Base-by-base conservation (phyloP, 108 stramenopile species). In the Skeletonema menzelii region DNA sequence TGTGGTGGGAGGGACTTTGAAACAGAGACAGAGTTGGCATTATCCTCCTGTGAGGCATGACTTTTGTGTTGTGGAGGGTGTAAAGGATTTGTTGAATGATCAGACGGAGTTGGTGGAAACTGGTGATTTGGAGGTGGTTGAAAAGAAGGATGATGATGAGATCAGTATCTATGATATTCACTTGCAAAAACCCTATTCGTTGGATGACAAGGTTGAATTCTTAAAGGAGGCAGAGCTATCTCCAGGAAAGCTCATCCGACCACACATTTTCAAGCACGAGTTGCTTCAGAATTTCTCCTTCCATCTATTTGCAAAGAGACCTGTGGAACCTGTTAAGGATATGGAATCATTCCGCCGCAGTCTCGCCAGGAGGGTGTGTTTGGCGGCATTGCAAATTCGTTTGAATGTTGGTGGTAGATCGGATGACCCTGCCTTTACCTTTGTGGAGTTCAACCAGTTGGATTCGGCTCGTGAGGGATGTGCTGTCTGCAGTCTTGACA, bases 401-500 rank as follows among this genome's bases (percentile, higher is more conserved):
- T 78, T 98, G 27, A 97, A 97, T 65, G 98, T 98, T 46, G 91
- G 90, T 37, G 92, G 95, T 17, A 81, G 94, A 56, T 84, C 84
- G 56, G 93, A 93, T 30, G 95, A 97, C 73, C 98, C 97, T 2
- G 94, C 96, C 6, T 98, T 97, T 72, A 97, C 96, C 17, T 97
- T 97, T 86, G 95, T 97, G 11, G 98, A 97, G 83, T 97, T 98
- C 82, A 97, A 98, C 76, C 96, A 97, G 82, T 86, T 98, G 5
- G 97, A 98, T 80, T 95, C 92, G 17, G 96, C 98, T 27, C 89
- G 98, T 12, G 95, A 97, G 84, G 98, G 96, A 27, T 98, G 98
- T 63, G 97, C 97, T 10, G 96, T 98, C 13, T 97, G 97, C 78
- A 95, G 91, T 85, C 69, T 99, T 42, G 98, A 99, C 78, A 85